A percentile compares a stretch with the other conserved stretches of the same genome.
Evolutionary conservation across 164 flowering plant species (phyloP).

Genomic region (Warburgia ugandensis): DNA sequence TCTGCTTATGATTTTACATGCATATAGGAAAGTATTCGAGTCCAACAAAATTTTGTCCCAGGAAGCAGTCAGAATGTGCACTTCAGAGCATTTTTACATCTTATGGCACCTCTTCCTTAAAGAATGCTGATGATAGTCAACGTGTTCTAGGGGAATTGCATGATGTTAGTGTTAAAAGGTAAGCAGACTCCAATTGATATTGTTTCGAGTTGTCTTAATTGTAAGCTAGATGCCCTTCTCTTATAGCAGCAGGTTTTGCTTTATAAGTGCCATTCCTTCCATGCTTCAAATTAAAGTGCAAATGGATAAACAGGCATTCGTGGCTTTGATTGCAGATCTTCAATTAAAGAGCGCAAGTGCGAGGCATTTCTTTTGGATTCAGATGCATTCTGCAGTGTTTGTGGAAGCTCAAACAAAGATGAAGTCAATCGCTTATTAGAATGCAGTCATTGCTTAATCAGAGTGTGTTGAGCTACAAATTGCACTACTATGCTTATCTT

Average conservation of each 20-base stretch:
- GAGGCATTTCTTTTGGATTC: conserved; percentile 16
- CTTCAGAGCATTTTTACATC: conserved; percentile 10
- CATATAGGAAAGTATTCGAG: conserved; percentile 20
- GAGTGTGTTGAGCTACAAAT: conserved; percentile 24
- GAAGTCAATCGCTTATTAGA: conserved; percentile 37
- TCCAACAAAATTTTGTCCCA: conserved; percentile 9
- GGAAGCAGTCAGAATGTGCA: conserved; percentile 13
- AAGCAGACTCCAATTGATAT: conserved; percentile 15
- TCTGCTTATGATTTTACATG: background rate
- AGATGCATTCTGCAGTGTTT: conserved; percentile 48
- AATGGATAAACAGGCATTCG: background rate
- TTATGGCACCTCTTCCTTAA: conserved; percentile 6
- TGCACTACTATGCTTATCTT: background rate
- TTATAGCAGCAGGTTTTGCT: background rate
- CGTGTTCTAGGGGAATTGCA: background rate
- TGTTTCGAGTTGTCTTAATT: no score
- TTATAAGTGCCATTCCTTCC: background rate
- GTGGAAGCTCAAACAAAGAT: conserved; percentile 48
- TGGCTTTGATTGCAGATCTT: conserved; percentile 20
- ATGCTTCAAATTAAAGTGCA: background rate
- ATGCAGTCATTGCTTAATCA: conserved; percentile 41
- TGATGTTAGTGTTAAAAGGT: conserved; percentile 20
- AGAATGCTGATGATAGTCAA: conserved; percentile 14
- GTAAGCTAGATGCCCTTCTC: no score
- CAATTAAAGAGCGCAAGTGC: conserved; percentile 13